Evolutionary conservation across 345 rosid genomes (phyloP).

Genomic region (Excoecaria cochinchinensis): DNA sequence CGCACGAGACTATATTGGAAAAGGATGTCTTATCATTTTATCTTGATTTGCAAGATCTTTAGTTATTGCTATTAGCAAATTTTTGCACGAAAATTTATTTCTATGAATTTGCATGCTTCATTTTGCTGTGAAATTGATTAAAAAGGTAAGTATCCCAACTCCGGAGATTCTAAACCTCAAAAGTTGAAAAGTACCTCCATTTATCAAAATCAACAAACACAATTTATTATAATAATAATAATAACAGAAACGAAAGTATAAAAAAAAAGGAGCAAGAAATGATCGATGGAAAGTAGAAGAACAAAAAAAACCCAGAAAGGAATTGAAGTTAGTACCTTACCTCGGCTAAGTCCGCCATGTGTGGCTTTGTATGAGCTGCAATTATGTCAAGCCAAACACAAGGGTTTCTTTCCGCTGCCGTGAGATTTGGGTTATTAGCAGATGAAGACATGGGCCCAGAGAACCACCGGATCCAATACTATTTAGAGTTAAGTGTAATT

Average conservation of each 20-base stretch:
- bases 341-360: constrained; percentile 12
- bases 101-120: background rate
- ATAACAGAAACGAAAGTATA: background rate
- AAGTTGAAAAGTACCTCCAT: background rate
- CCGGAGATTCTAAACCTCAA: background rate
- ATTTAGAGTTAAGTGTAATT: no score
- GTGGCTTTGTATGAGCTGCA: background rate
- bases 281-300: background rate
- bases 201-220: background rate
- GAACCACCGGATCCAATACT: no score
- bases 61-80: background rate
- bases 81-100: background rate
- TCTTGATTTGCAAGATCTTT: background rate
- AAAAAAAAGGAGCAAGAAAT: background rate
- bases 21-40: background rate
- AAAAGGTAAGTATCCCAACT: background rate
- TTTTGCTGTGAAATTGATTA: background rate
- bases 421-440: no score
- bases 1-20: no score
- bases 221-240: background rate
- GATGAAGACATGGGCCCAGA: no score
- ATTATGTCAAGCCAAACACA: no score
- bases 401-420: no score
- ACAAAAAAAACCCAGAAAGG: background rate
- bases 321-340: background rate